Percentiles rank a stretch among this genome's conserved stretches.
phyloP scores from a whole-genome alignment of 768 basidiomycete species.

The Coprinopsis strossmayeri region DNA sequence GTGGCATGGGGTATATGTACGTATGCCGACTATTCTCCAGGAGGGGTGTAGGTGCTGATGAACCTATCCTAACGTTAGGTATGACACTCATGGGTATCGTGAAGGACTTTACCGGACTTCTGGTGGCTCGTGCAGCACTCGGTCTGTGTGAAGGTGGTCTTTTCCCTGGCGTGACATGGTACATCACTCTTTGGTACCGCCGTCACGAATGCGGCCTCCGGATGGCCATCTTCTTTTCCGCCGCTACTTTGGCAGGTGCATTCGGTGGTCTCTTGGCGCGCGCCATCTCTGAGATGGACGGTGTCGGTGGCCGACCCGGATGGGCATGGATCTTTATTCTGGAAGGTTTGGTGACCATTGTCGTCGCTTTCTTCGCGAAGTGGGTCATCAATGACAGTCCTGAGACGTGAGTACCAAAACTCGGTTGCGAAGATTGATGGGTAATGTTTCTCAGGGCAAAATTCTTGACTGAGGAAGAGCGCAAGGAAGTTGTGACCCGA shows the following conservation, averaged over 20 bases:
- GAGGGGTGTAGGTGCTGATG: neutral
- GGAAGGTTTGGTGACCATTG: slow-evolving; percentile 23
- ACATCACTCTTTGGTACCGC: slow-evolving; percentile 26
- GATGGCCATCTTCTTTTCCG: slow-evolving; percentile 28
- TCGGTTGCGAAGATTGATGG: neutral
- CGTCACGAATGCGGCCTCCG: slow-evolving; percentile 26
- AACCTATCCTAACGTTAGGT: no score
- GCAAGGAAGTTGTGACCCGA: slow-evolving; percentile 21
- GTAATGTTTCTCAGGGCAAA: slow-evolving; percentile 15
- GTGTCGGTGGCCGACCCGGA: slow-evolving; percentile 21
- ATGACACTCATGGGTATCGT: slow-evolving; percentile 27
- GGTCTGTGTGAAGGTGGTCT: slow-evolving; percentile 25
- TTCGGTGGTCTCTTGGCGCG: slow-evolving; percentile 25
- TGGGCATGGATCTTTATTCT: slow-evolving; percentile 30
- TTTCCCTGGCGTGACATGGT: slow-evolving; percentile 26
- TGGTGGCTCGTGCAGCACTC: slow-evolving; percentile 21
- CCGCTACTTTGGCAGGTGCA: slow-evolving; percentile 24
- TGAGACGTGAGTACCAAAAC: slow-evolving; percentile 18
- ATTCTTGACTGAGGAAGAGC: slow-evolving; percentile 23
- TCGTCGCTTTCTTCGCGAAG: slow-evolving; percentile 21
- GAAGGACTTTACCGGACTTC: slow-evolving; percentile 17
- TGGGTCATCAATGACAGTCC: slow-evolving; percentile 23
- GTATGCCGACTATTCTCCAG: slow-evolving; percentile 3
- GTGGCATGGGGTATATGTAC: slow-evolving; percentile 24
- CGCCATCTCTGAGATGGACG: slow-evolving; percentile 22